Percentiles rank a stretch among this genome's conserved stretches.
These are phyloP conservation scores for Dryadomyces quercus-mongolicae DNA, from an alignment of 2,329 filamentous ascomycete genomes.

Conservation along the genomic window DNA sequence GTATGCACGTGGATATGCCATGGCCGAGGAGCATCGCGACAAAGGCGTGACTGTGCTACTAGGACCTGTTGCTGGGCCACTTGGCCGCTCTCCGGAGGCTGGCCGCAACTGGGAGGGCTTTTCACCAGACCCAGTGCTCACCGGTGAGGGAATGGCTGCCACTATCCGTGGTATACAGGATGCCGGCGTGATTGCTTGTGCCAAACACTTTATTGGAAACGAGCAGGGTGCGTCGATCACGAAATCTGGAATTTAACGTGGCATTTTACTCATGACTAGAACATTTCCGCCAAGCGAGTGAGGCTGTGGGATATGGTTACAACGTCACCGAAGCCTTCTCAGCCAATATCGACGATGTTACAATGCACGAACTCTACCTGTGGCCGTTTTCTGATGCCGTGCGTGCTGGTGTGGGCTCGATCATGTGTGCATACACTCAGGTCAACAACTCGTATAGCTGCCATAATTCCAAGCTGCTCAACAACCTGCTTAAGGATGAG, in stretches of 20 bases:
- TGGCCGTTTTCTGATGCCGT: conserved; percentile 56
- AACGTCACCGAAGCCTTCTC: conserved; percentile 46
- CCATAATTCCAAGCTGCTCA: conserved; percentile 55
- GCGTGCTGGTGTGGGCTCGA: conserved; percentile 35
- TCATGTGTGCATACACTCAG: conserved; percentile 52
- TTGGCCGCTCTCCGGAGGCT: conserved; percentile 55
- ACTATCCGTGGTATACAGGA: conserved; percentile 71
- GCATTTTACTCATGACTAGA: conserved; percentile 28
- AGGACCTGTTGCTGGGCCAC: conserved; percentile 60
- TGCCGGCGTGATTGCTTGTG: conserved; percentile 65
- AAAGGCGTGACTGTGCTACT: conserved; percentile 67
- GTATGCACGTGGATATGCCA: conserved; percentile 56
- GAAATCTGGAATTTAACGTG: not conserved
- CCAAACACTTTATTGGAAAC: conserved; percentile 60
- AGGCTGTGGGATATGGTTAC: conserved; percentile 44
- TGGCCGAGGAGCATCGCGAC: conserved; percentile 57
- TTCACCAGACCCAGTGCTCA: conserved; percentile 63
- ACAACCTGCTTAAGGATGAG: conserved; percentile 53
- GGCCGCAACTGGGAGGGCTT: conserved; percentile 63
- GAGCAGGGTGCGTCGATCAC: conserved; percentile 39
- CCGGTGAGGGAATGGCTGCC: conserved; percentile 58
- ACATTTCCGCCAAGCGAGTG: conserved; percentile 55
- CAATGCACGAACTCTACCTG: conserved; percentile 49
- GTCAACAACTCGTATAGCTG: conserved; percentile 62
- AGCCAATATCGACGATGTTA: conserved; percentile 45